Base-by-base conservation (phyloP, 768 basidiomycete species). In the Asterophora lycoperdoides region DNA sequence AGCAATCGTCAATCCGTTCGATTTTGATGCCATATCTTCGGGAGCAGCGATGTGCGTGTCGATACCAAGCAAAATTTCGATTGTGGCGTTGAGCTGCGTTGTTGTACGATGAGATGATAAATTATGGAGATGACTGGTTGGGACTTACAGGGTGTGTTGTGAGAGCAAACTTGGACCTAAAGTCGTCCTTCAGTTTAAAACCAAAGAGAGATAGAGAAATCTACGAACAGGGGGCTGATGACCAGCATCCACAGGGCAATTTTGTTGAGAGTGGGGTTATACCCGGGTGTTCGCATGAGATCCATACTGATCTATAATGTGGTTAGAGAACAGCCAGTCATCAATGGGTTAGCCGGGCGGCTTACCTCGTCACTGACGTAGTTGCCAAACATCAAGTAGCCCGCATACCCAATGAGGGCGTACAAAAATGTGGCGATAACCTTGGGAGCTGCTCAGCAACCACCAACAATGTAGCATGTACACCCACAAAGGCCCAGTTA, bases 381-480 rank as follows among this genome's bases (percentile, higher is more conserved):
- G 41, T 78, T 72, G 8, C 93, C 92, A 61, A 92, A 93, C 95
- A 98, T 98, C 15, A 89, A 65, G 58, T 96, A 97, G 0, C 94
- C 95, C 15, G 81, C 83, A 38, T 77, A 79, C 4, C 87, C 92
- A 23, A 93, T 83, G 9, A 85, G 52, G n/a, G 71, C 63, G 55
- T 84, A 84, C 23, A 89, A 68, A 30, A 71, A 67, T 1, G 86
- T 84, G 17, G 87, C 80, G 40, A 83, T 70, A 17, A 72, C 56
- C 86, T 87, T 46, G 11, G 32, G 44, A 77, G 53, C n/a, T 30
- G 20, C 37, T 11, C 19, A 23, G 35, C 20, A 14, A 19, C 18
- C 23, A 19, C 7, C 8, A 35, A 4, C 6, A 3, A 18, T 3
- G 10, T 10, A 11, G 18, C n/a, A 11, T 6, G 35, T 32, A 39